Evolutionary conservation across 352 stramenopile genomes (phyloP).

Genomic region (Phytophthora brassicae): DNA sequence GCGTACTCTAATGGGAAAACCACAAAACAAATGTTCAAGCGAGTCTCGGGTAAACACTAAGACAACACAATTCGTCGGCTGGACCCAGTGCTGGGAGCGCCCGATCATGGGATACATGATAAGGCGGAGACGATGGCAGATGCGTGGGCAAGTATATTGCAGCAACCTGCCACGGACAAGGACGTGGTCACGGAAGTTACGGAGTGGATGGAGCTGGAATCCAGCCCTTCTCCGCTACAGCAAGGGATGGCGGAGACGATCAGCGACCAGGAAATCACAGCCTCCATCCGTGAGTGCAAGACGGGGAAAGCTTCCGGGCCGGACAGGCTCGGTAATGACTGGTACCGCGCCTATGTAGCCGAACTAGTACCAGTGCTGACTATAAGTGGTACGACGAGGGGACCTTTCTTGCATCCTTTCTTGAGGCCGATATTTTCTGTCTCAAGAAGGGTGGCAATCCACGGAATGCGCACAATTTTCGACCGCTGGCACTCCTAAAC

Average conservation of each 20-base stretch:
- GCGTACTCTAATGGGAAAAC: background rate
- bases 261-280: background rate
- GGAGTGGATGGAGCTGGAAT: background rate
- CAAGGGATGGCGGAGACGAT: too few relatives aligned
- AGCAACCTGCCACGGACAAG: background rate
- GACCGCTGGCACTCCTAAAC: background rate
- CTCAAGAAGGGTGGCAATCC: background rate
- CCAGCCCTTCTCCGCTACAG: background rate
- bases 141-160: background rate
- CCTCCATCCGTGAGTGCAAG: background rate
- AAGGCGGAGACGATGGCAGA: background rate
- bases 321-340: conserved; percentile 1
- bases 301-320: background rate
- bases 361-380: background rate
- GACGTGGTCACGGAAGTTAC: background rate
- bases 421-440: background rate
- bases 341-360: background rate
- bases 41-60: background rate
- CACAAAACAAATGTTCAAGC: background rate
- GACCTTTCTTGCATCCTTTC: background rate
- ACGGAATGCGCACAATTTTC: background rate
- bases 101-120: background rate
- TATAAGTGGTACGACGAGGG: background rate
- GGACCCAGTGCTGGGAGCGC: background rate
- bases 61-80: background rate